Evolutionary conservation across 345 rosid species (phyloP).

Genomic region (Salix koriyanagi): DNA sequence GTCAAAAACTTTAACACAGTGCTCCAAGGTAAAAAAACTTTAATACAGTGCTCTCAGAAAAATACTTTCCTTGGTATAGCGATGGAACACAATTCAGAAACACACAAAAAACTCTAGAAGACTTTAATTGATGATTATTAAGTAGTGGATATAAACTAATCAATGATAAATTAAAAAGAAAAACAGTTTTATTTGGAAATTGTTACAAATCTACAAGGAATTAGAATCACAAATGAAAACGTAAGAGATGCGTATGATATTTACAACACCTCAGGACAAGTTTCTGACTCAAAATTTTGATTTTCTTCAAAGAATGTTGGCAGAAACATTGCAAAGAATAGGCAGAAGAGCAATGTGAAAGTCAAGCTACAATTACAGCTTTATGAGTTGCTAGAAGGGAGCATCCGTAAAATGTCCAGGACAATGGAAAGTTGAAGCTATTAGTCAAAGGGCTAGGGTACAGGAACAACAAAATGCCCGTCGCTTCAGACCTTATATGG

Average conservation of each 20-base stretch:
- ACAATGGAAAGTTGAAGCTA: neutral
- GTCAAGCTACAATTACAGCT: neutral
- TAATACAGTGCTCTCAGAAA: neutral
- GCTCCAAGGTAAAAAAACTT: neutral
- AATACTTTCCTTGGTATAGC: neutral
- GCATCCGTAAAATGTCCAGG: neutral
- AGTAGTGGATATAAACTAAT: neutral
- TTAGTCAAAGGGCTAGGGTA: neutral
- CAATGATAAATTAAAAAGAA: neutral
- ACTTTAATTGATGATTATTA: too few species aligned
- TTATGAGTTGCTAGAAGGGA: neutral
- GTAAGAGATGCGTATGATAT: neutral
- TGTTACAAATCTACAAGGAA: neutral
- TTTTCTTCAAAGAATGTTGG: neutral
- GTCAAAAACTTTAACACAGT: neutral
- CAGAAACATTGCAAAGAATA: neutral
- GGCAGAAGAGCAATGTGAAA: neutral
- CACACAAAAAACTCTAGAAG: neutral
- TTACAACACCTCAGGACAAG: neutral
- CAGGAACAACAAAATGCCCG: neutral
- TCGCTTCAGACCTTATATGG: neutral
- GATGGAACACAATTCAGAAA: neutral
- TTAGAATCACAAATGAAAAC: neutral
- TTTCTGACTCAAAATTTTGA: neutral
- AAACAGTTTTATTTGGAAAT: neutral